Evolutionary conservation across 371 early-diverging fungal species (phyloP), one percentile per base, ranked within the genome.

Genomic region (Mortierella sp.): DNA sequence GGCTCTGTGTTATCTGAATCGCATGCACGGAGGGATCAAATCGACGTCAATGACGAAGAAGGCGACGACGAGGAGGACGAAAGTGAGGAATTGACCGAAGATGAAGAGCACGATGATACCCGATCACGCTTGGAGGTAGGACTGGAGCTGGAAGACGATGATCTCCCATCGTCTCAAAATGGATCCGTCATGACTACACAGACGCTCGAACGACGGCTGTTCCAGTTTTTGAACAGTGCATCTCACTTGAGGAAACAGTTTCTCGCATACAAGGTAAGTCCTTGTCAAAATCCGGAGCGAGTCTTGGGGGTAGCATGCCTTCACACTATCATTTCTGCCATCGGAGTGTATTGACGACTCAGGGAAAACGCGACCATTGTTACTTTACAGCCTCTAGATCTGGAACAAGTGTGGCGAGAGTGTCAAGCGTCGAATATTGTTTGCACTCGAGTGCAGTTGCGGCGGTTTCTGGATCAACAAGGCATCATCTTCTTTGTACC

Each of bases 121-220:
- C 18, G n/a, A 14, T 51, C 52, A 18, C 30, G 19, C 9, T 13
- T 24, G 1, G 49, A 26, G 13, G 6, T 49, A 24, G 24, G 14
- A 38, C 79, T 60, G 10, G 89, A 87, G 26, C 86, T 86, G 13
- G 87, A 50, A 6, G 30, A 50, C 9, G 51, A 50, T 18, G 51
- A 50, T 50, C 16, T 10, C 24, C 18, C 85, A 30, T 86, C 85
- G 56, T 82, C 81, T n/a, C 72, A 91, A 48, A 43, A 58, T 2
- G 72, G 38, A 18, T 27, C 31, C 18, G 52, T 13, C 2, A 19
- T 18, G 48, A 30, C 63, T 5, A 46, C 58, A 5, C 34, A 42
- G 1, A 54, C 42, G 18, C 21, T 72, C 26, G 58, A 61, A 28
- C 70, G 45, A n/a, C 72, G 59, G 31, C 53, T 74, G 10, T 47